These are phyloP conservation scores for Alternaria triticimaculans DNA, from an alignment of 2,329 filamentous ascomycete species.

Conservation along the genomic window DNA sequence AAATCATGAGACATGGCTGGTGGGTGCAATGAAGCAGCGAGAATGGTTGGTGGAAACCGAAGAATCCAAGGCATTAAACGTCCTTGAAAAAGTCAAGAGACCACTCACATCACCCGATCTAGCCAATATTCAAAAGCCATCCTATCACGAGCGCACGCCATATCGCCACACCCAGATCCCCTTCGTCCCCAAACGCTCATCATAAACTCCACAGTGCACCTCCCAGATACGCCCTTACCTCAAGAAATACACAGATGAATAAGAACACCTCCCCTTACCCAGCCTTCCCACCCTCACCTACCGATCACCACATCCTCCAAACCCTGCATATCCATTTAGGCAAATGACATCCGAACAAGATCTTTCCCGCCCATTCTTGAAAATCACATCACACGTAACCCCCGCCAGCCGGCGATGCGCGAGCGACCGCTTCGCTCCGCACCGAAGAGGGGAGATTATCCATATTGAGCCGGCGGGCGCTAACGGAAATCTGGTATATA, in stretches of 20 bases:
- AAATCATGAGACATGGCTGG: not conserved
- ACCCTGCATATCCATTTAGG: conserved; percentile 21
- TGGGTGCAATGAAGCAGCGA: conserved; percentile 7
- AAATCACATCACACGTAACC: not conserved
- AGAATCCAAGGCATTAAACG: not conserved
- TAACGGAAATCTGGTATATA: not conserved
- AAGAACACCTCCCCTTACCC: no score
- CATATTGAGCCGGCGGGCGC: conserved; percentile 1
- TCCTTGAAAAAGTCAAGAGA: not conserved
- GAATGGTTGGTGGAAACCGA: not conserved
- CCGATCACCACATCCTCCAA: not conserved
- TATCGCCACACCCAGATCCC: not conserved
- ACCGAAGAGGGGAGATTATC: conserved; percentile 1
- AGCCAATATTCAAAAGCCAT: conserved; percentile 6
- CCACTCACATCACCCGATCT: not conserved
- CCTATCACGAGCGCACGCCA: conserved; percentile 1
- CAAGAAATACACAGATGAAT: not conserved
- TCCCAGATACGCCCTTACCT: not conserved
- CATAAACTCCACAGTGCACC: not conserved
- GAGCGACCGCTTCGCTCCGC: not conserved
- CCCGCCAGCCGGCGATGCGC: not conserved
- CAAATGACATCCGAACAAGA: conserved; percentile 21
- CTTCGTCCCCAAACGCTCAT: not conserved
- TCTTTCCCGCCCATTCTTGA: not conserved
- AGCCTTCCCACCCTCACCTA: not conserved